Evolutionary conservation across 108 stramenopile species (phyloP).

Genomic region (Thalassiosira profunda): DNA sequence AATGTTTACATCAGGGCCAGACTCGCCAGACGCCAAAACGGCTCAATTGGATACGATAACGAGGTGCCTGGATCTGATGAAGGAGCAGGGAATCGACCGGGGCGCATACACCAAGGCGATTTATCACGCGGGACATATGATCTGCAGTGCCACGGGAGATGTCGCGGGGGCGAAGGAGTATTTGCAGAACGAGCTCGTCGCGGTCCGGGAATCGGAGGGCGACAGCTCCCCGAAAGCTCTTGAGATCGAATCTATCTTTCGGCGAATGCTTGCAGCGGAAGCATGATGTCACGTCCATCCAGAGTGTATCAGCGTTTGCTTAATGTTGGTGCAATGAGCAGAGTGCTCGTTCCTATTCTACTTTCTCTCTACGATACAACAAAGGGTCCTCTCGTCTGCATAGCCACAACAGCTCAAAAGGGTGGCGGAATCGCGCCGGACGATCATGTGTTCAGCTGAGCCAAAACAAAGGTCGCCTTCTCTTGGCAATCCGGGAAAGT

Average conservation of each 20-base stretch:
- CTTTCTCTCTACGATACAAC: too few relatives aligned
- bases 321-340: too few relatives aligned
- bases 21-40: not conserved
- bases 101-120: conserved; percentile 16
- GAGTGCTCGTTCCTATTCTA: too few relatives aligned
- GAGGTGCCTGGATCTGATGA: conserved; percentile 8
- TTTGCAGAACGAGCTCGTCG: not conserved
- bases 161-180: conserved; percentile 7
- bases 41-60: conserved; percentile 1
- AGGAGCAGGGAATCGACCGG: conserved; percentile 3
- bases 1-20: not conserved
- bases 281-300: too few relatives aligned
- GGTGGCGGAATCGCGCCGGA: too few relatives aligned
- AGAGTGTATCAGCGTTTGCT: too few relatives aligned
- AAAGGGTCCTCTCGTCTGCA: too few relatives aligned
- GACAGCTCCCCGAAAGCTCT: conserved; percentile 1
- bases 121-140: conserved; percentile 3
- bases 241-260: conserved; percentile 18
- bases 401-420: too few relatives aligned
- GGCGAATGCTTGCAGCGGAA: too few relatives aligned
- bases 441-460: not conserved
- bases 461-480: conserved; percentile 26
- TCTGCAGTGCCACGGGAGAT: conserved; percentile 15
- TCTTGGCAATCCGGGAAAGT: conserved; percentile 61
- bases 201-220: conserved; percentile 20